These are phyloP conservation scores for Zygotorulaspora florentina DNA, from an alignment of 805 yeast species.

Conservation along the genomic window DNA sequence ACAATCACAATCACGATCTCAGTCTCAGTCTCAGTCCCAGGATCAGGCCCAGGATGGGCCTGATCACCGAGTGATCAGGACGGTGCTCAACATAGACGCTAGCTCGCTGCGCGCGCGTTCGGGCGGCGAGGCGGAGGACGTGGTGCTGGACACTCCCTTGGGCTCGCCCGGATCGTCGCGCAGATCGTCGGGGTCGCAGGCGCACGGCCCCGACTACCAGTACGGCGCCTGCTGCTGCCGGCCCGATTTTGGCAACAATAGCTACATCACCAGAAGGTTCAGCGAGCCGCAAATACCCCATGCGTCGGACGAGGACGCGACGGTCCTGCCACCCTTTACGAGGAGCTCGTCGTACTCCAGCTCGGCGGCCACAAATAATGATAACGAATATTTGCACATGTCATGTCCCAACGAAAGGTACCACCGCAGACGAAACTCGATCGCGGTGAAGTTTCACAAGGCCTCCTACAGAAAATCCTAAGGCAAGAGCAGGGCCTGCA, in stretches of 20 bases:
- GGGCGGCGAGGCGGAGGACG: background rate
- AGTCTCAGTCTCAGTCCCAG: background rate
- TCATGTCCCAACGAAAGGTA: constrained; percentile 28
- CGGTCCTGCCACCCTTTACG: constrained; percentile 3
- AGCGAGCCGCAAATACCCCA: constrained; percentile 11
- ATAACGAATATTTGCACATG: constrained; percentile 11
- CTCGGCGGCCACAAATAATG: background rate
- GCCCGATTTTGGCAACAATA: background rate
- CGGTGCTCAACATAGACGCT: constrained; percentile 10
- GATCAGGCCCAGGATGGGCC: background rate
- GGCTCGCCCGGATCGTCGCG: background rate
- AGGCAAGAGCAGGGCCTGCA: no score
- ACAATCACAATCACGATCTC: background rate
- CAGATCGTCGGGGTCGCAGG: constrained; percentile 1
- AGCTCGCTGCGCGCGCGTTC: background rate
- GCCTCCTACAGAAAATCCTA: constrained; percentile 6
- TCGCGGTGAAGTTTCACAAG: constrained; percentile 26
- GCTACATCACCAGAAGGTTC: constrained; percentile 8
- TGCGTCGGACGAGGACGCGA: background rate
- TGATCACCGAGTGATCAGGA: constrained; percentile 5
- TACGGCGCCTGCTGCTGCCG: background rate
- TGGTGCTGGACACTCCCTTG: background rate
- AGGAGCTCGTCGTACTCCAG: constrained; percentile 5
- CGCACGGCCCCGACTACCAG: background rate
- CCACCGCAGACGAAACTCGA: constrained; percentile 32